Percentiles rank a stretch among this genome's conserved stretches.
These are phyloP conservation scores for Whalleya microplaca DNA, from an alignment of 2,329 filamentous ascomycete species.

Conservation along the genomic window DNA sequence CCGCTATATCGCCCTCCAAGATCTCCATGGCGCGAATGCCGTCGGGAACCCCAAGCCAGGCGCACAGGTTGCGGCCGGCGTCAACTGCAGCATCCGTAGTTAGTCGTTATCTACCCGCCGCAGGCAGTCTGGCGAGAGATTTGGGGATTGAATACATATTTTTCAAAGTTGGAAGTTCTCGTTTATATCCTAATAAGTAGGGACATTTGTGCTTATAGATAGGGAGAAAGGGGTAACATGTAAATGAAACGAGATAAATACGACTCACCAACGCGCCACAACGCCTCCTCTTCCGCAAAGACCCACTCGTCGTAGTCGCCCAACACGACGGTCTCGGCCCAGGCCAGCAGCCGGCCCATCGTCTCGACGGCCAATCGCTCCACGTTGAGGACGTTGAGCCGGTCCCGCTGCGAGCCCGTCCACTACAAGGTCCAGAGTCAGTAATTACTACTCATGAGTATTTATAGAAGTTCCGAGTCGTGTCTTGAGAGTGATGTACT, in stretches of 20 bases:
- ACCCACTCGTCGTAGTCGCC: conserved; percentile 27
- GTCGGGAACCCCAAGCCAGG: conserved; percentile 29
- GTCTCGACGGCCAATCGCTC: conserved; percentile 35
- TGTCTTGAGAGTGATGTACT: too few species aligned
- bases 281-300: conserved; percentile 5
- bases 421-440: too few species aligned
- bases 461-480: too few species aligned
- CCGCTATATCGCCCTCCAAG: conserved; percentile 10
- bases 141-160: too few species aligned
- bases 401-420: conserved; percentile 36
- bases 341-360: conserved; percentile 36
- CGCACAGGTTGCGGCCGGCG: conserved; percentile 30
- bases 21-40: conserved; percentile 15
- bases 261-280: conserved; percentile 2
- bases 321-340: conserved; percentile 36
- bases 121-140: neutral
- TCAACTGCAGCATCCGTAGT: conserved; percentile 5
- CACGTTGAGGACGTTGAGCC: conserved; percentile 33
- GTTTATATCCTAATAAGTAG: too few species aligned
- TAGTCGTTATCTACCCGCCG: neutral
- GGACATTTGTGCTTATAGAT: neutral
- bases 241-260: neutral
- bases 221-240: neutral
- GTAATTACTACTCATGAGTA: too few species aligned
- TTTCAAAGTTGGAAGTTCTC: too few species aligned